Conservation (phyloP, 371 early-diverging fungal genomes). For the Phascolomyces articulosus region DNA sequence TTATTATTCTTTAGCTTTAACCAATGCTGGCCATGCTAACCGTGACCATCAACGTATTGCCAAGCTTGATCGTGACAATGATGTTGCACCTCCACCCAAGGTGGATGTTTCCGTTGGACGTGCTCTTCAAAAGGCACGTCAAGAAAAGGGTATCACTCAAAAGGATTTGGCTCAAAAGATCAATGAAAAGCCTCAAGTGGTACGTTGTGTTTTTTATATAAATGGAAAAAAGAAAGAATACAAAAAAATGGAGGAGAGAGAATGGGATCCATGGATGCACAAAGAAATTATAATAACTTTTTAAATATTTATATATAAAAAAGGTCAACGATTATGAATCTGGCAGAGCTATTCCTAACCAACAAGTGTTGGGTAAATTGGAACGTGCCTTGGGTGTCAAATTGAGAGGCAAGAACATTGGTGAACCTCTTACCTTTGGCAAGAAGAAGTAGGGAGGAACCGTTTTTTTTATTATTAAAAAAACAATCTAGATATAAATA, state of each 20-base stretch:
- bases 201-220: slow-evolving; percentile 14
- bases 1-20: slow-evolving; percentile 30
- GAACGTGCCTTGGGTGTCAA: slow-evolving; percentile 92
- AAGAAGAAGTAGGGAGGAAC: slow-evolving; percentile 57
- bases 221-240: too few relatives aligned
- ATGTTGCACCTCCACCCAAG: slow-evolving; percentile 76
- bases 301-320: not conserved
- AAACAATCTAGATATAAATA: not conserved
- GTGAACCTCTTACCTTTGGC: slow-evolving; percentile 70
- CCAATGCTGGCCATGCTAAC: slow-evolving; percentile 76
- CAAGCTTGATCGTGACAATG: slow-evolving; percentile 90
- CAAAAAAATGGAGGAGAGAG: not conserved
- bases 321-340: slow-evolving; percentile 89
- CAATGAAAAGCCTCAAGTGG: slow-evolving; percentile 84
- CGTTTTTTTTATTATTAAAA: not conserved
- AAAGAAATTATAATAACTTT: not conserved
- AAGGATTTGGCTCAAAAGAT: slow-evolving; percentile 87
- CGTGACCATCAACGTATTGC: slow-evolving; percentile 80
- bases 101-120: slow-evolving; percentile 81
- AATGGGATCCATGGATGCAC: not conserved
- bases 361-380: slow-evolving; percentile 89
- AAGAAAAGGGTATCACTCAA: slow-evolving; percentile 81
- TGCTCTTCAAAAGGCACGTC: slow-evolving; percentile 85
- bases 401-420: slow-evolving; percentile 88
- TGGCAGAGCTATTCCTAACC: slow-evolving; percentile 90